Percentiles rank a stretch among this genome's conserved stretches.
These are phyloP conservation scores for Colletotrichum godetiae DNA, from an alignment of 2,329 filamentous ascomycete genomes.

Conservation along the genomic window DNA sequence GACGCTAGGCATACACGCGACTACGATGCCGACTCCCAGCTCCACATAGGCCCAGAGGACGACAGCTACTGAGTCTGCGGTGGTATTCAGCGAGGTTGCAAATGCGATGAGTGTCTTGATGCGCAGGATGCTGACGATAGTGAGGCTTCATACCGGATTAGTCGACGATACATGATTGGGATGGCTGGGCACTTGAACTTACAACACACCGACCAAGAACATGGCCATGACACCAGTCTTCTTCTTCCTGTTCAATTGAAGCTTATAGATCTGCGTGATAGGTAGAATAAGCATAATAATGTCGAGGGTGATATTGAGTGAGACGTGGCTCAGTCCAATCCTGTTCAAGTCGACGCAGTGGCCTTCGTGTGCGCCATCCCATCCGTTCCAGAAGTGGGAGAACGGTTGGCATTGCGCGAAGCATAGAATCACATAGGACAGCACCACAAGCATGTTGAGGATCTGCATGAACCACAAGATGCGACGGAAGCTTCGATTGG, in stretches of 20 bases:
- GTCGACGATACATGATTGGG: not conserved
- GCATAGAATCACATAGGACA: not conserved
- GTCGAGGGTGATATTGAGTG: not conserved
- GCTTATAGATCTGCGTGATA: slow-evolving; percentile 46
- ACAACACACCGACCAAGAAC: slow-evolving; percentile 46
- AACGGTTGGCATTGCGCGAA: slow-evolving; percentile 4
- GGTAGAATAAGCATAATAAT: slow-evolving; percentile 43
- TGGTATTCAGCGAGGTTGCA: not conserved
- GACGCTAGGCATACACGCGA: slow-evolving; percentile 50
- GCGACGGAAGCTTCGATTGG: not conserved
- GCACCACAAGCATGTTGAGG: not conserved
- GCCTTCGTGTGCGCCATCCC: slow-evolving; percentile 16
- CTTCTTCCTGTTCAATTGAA: slow-evolving; percentile 48
- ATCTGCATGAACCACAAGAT: not conserved
- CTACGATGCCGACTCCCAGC: slow-evolving; percentile 51
- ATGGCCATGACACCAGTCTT: slow-evolving; percentile 49
- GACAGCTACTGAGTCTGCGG: slow-evolving; percentile 45
- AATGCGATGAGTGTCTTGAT: slow-evolving; percentile 11
- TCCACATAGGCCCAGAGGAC: slow-evolving; percentile 50
- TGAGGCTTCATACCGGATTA: not conserved
- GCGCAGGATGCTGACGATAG: slow-evolving; percentile 15
- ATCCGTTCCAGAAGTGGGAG: not conserved
- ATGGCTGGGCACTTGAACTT: not conserved
- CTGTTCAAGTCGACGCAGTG: not conserved
- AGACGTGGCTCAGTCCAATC: not conserved